Conservation (phyloP, 345 rosid species). For the Nephelium lappaceum region DNA sequence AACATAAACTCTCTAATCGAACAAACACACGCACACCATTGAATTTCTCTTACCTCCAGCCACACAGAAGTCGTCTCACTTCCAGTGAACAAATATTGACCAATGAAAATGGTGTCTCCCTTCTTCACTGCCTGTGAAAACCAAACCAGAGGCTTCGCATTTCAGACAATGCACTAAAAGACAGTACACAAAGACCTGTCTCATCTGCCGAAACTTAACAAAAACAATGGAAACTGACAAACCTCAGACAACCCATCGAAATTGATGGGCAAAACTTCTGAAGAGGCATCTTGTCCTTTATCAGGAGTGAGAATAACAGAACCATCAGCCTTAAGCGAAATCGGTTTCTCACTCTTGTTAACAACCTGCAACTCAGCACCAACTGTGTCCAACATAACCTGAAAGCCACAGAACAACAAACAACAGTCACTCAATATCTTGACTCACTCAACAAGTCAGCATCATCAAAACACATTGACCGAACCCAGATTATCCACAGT, state of each 20-base stretch:
- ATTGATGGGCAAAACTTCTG: conserved; percentile 86
- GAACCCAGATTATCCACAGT: not conserved
- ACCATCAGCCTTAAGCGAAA: conserved; percentile 76
- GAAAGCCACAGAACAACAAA: conserved; percentile 10
- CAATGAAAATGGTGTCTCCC: conserved; percentile 93
- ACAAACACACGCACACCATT: not conserved
- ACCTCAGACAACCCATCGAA: conserved; percentile 89
- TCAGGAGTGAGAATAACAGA: conserved; percentile 77
- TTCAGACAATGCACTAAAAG: conserved; percentile 2
- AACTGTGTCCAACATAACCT: conserved; percentile 97
- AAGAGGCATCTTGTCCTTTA: conserved; percentile 78
- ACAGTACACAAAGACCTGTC: not conserved
- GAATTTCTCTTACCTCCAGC: conserved; percentile 70
- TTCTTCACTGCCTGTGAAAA: conserved; percentile 78
- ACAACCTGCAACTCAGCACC: conserved; percentile 94
- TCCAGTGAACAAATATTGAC: conserved; percentile 95
- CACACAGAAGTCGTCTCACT: conserved; percentile 98
- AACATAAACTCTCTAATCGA: not conserved
- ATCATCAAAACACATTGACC: not conserved
- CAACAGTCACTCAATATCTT: not conserved
- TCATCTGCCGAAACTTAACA: not conserved
- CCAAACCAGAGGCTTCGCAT: conserved; percentile 19
- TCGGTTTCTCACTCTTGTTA: conserved; percentile 72
- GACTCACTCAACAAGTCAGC: conserved; percentile 3
- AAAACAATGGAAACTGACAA: not conserved